Conservation (phyloP, 2,329 filamentous ascomycete genomes). For the Pseudodiploospora longispora region DNA sequence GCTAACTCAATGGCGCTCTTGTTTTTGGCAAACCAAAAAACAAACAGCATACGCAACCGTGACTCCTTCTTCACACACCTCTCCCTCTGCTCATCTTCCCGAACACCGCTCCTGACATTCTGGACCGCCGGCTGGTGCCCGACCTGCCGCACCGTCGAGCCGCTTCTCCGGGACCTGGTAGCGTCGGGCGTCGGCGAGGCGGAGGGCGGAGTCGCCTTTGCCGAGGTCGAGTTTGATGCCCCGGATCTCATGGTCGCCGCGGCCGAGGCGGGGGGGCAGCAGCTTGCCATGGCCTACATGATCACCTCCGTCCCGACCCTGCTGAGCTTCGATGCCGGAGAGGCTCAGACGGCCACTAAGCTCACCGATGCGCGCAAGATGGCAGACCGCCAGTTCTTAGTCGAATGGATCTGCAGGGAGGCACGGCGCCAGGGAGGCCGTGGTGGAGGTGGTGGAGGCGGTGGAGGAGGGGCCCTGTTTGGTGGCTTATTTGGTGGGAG, state of each 20-base stretch:
- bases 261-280: constrained; percentile 19
- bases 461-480: constrained; percentile 18
- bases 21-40: constrained; percentile 1
- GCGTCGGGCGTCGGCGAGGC: constrained; percentile 44
- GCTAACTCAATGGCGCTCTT: not conserved
- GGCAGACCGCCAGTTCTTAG: constrained; percentile 40
- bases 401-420: constrained; percentile 46
- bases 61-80: constrained; percentile 49
- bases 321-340: constrained; percentile 48
- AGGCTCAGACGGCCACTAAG: constrained; percentile 41
- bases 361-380: constrained; percentile 41
- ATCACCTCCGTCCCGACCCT: constrained; percentile 51
- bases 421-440: constrained; percentile 38
- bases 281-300: constrained; percentile 46
- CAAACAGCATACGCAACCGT: constrained; percentile 42
- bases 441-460: constrained; percentile 34
- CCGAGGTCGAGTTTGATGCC: constrained; percentile 47
- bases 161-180: constrained; percentile 41
- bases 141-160: constrained; percentile 43
- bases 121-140: constrained; percentile 54
- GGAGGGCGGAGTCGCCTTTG: constrained; percentile 48
- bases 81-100: constrained; percentile 44
- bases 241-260: constrained; percentile 43
- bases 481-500: constrained; percentile 34
- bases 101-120: constrained; percentile 48